Evolutionary conservation across 2,329 filamentous ascomycete species (phyloP).

Genomic region (Didymella lethalis): DNA sequence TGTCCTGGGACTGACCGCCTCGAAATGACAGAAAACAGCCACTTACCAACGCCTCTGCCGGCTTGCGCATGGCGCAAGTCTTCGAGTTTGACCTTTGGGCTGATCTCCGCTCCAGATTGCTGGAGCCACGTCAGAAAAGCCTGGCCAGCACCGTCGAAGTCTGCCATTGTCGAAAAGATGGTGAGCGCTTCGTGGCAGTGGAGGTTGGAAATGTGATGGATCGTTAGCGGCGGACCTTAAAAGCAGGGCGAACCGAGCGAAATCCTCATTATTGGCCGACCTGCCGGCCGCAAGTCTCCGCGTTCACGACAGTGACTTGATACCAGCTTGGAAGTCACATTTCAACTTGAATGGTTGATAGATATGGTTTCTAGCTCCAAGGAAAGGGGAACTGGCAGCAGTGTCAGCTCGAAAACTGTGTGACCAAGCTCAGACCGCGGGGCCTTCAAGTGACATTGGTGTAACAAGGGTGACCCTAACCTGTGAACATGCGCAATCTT

Average conservation of each 20-base stretch:
- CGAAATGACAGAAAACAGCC: constrained; percentile 10
- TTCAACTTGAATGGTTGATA: neutral
- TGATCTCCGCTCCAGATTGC: constrained; percentile 62
- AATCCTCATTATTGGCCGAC: constrained; percentile 36
- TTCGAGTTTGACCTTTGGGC: constrained; percentile 64
- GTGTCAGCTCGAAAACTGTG: constrained; percentile 15
- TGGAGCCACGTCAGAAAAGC: constrained; percentile 67
- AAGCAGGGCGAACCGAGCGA: constrained; percentile 31
- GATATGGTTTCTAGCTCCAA: neutral
- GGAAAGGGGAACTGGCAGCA: constrained; percentile 10
- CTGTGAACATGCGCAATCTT: neutral
- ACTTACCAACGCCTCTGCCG: constrained; percentile 70
- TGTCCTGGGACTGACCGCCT: neutral
- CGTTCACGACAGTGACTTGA: neutral
- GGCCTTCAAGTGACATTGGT: constrained; percentile 6
- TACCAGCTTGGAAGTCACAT: neutral
- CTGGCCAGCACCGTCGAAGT: constrained; percentile 56
- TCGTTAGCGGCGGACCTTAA: constrained; percentile 27
- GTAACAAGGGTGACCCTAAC: constrained; percentile 6
- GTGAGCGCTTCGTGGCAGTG: constrained; percentile 10
- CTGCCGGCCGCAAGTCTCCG: neutral
- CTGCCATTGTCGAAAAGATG: constrained; percentile 31
- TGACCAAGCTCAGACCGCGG: constrained; percentile 16
- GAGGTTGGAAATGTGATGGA: constrained; percentile 32
- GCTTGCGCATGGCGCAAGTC: constrained; percentile 65